Base-by-base conservation (phyloP, 495 filamentous ascomycete genomes). In the Talaromyces nanjingensis region DNA sequence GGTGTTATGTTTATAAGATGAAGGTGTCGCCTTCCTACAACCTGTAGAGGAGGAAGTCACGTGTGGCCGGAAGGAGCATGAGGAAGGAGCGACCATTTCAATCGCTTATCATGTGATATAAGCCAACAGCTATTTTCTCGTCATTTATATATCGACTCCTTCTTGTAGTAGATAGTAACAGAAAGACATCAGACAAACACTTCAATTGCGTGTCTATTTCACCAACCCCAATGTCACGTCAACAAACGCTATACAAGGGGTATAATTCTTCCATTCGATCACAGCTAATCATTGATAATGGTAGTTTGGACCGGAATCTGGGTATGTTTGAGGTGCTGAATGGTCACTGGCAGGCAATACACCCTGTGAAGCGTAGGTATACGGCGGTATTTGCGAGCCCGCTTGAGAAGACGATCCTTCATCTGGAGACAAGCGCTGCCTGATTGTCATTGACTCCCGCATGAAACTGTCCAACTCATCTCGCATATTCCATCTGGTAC, bases 401-500 rank as follows among this genome's bases (percentile, higher is more conserved):
- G 56, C n/a, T 33, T 59, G 31, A 59, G 31, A 22, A 18, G 56
- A 54, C 7, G 60, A 34, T 16, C 29, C 22, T 24, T 6, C 18
- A 4, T 62, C 16, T 25, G 58, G 55, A 16, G 31, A 31, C 37
- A 64, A 39, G 53, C 63, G 37, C 34, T 29, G 18, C 58, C 27
- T 59, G 22, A 60, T 7, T 4, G 22, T 6, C 0, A 66, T 65
- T 34, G 74, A 74, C 14, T 70, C 65, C 4, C 65, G 65, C 65
- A 76, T 71, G 39, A 77, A 78, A 14, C 76, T 65, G 7, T 76
- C 67, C 1, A 77, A 64, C 7, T 73, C 66, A 24, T 3, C 47
- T 14, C 66, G 65, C 9, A 73, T 57, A 34, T 73, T 70, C 78
- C 78, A 80, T 60, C 74, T 76, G 53, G 69, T 66, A 11, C 63